Base-by-base conservation (phyloP, 768 basidiomycete genomes). In the Tephrocybe sp. region DNA sequence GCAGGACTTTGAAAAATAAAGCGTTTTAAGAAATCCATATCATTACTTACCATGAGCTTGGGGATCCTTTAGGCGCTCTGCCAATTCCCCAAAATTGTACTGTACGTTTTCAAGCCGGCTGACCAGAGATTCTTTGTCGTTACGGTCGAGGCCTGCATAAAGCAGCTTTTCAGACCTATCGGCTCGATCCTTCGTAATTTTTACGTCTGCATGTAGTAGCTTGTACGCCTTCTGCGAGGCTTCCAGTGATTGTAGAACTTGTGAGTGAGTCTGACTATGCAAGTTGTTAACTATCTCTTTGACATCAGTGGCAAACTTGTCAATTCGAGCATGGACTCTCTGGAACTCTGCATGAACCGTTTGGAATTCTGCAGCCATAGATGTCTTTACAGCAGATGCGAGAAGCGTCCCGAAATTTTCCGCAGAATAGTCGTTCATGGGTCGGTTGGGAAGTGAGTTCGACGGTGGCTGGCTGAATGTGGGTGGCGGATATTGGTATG, bases 31-130 rank as follows among this genome's bases (percentile, higher is more conserved):
- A 45, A 17, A 45, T 39, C 20, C 5, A 17, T 38, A 35, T 35
- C 26, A 7, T 40, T 5, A 33, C 45, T 39, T 35, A 58, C 55
- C 52, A 34, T n/a, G 32, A 48, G 62, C 62, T 12, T 57, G 55
- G 1, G 62, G 58, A 19, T 63, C 62, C 30, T 55, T 64, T 8
- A 42, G 31, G 22, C 60, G 54, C 32, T 63, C 62, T 1, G 55
- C 30, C 1, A 65, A 41, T 33, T 65, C 65, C 22, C 57, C 63
- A 1, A 66, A 49, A 0, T 48, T 48, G 22, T 58, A 62, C 11
- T 56, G 59, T 19, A 65, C 42, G n/a, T 45, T 32, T 32, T 65
- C 59, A 23, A 66, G 49, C 22, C 57, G 51, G 6, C 55, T 39
- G 3, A 52, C 20, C 3, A 64, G 36, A 0, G 56, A 54, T 16